Conservation (phyloP, 805 yeast genomes). For the Metschnikowia bowlesiae region DNA sequence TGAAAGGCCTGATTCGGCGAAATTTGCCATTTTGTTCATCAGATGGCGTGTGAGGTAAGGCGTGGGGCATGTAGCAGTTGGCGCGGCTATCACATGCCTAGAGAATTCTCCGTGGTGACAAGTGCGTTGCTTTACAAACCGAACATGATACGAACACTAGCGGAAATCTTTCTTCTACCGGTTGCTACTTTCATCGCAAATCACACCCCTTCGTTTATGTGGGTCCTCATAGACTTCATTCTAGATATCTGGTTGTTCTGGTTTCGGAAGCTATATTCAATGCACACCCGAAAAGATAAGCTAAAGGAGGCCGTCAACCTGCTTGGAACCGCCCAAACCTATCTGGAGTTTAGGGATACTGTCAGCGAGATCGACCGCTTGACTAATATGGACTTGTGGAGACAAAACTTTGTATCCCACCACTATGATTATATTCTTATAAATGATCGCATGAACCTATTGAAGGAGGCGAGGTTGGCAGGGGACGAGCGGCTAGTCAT, state of each 20-base stretch:
- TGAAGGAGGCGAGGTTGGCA: slow-evolving; percentile 57
- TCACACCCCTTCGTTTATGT: slow-evolving; percentile 36
- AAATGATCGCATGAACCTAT: slow-evolving; percentile 60
- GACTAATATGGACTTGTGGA: slow-evolving; percentile 51
- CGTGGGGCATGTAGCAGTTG: neutral
- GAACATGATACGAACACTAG: slow-evolving; percentile 10
- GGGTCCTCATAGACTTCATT: slow-evolving; percentile 41
- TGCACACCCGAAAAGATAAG: slow-evolving; percentile 40
- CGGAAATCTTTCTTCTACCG: slow-evolving; percentile 13
- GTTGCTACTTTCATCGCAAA: slow-evolving; percentile 27
- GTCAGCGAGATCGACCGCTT: slow-evolving; percentile 47
- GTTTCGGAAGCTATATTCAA: slow-evolving; percentile 34
- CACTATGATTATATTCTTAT: slow-evolving; percentile 83
- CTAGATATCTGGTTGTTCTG: slow-evolving; percentile 46
- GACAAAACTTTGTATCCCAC: slow-evolving; percentile 76
- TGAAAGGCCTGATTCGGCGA: too few relatives aligned
- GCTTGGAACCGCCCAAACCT: slow-evolving; percentile 49
- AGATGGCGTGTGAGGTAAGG: neutral
- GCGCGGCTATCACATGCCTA: neutral
- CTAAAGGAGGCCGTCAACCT: slow-evolving; percentile 45
- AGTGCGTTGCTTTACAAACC: neutral
- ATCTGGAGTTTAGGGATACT: slow-evolving; percentile 66
- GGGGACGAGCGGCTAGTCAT: slow-evolving; percentile 56
- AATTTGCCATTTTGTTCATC: neutral
- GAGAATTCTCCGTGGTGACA: neutral